Conservation (phyloP, 306 rosid species). For the Dryas alaskensis region DNA sequence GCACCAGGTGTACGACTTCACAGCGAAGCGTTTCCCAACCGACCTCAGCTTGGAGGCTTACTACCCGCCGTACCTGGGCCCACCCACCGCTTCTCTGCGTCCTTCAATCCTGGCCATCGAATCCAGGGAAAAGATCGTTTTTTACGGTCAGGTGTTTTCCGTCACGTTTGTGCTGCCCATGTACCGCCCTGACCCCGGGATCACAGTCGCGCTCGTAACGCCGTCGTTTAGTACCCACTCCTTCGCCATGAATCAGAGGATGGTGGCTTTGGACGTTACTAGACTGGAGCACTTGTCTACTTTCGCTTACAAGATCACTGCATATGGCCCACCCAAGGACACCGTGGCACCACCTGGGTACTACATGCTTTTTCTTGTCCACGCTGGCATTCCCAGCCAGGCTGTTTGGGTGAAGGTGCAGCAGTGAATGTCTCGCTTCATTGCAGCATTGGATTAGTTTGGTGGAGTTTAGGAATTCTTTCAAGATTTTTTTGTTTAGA, state of each 20-base stretch:
- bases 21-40: conserved; percentile 41
- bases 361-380: conserved; percentile 61
- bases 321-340: conserved; percentile 40
- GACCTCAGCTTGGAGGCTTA: conserved; percentile 66
- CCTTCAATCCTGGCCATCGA: conserved; percentile 52
- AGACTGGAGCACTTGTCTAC: conserved; percentile 22
- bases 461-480: background rate
- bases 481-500: background rate
- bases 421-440: conserved; percentile 21
- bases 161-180: conserved; percentile 37
- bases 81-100: background rate
- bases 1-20: conserved; percentile 50
- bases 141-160: conserved; percentile 36
- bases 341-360: conserved; percentile 71
- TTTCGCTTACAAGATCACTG: conserved; percentile 37
- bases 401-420: conserved; percentile 61
- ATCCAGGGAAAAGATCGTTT: conserved; percentile 15
- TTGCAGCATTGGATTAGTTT: background rate
- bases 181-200: conserved; percentile 2
- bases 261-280: conserved; percentile 51
- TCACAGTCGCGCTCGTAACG: conserved; percentile 36
- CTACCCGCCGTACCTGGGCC: conserved; percentile 52
- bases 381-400: conserved; percentile 56
- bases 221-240: conserved; percentile 78
- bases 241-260: conserved; percentile 61